phyloP scores from a whole-genome alignment of 2,329 filamentous ascomycete species.

The Emericellopsis cladophorae region DNA sequence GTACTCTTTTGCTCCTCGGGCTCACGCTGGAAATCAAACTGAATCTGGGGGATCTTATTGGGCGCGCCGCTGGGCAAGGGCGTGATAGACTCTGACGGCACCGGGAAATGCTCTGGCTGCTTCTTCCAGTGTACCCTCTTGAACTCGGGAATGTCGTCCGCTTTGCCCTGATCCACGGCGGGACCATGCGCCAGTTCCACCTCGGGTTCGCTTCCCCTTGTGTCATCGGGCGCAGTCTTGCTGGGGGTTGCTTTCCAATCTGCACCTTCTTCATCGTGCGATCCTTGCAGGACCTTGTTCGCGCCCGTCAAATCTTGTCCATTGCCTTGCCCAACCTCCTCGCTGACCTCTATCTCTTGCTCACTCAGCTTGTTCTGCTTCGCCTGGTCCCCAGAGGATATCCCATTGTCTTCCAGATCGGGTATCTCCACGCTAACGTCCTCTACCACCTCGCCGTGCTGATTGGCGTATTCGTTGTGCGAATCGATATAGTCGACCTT shows the following conservation, averaged over 20 bases:
- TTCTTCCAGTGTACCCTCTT: slow-evolving; percentile 57
- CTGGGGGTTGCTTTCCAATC: not conserved
- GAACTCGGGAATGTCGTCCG: slow-evolving; percentile 1
- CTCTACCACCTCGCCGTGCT: not conserved
- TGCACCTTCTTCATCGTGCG: not conserved
- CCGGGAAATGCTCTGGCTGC: slow-evolving; percentile 63
- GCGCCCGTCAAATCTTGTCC: not conserved
- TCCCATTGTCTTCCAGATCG: not conserved
- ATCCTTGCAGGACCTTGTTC: not conserved
- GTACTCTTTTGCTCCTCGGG: slow-evolving; percentile 43
- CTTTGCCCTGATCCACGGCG: slow-evolving; percentile 4
- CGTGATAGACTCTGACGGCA: slow-evolving; percentile 59
- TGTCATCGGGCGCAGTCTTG: not conserved
- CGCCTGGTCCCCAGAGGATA: not conserved
- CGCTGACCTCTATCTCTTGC: not conserved
- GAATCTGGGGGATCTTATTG: slow-evolving; percentile 62
- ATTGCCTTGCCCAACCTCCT: not conserved
- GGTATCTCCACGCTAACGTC: not conserved
- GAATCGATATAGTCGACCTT: not conserved
- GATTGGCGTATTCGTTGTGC: not conserved
- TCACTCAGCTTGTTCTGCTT: not conserved
- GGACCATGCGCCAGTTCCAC: slow-evolving; percentile 15
- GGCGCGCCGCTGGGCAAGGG: slow-evolving; percentile 60
- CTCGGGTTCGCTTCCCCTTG: slow-evolving; percentile 2
- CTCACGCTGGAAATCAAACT: slow-evolving; percentile 60